Evolutionary conservation across 495 filamentous ascomycete species (phyloP).

Genomic region (Trichoderma virens): DNA sequence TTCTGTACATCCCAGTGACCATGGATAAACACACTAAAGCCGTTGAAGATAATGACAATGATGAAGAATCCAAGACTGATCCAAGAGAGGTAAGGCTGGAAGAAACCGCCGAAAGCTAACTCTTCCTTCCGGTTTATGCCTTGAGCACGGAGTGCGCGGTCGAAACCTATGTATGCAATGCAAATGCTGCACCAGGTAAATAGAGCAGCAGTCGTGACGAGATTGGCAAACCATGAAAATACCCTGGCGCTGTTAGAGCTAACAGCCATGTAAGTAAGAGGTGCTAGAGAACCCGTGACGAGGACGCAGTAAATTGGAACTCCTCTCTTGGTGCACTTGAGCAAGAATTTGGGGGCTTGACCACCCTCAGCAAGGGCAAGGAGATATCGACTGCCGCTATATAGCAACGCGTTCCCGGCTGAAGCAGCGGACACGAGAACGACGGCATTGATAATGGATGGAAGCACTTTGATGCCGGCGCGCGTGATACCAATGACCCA

Average conservation of each 20-base stretch:
- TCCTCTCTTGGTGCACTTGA: slow-evolving; percentile 41
- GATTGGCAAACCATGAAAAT: background rate
- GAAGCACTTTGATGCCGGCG: slow-evolving; percentile 55
- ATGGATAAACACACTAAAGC: slow-evolving; percentile 56
- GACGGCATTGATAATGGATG: slow-evolving; percentile 57
- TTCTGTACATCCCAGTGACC: slow-evolving; percentile 28
- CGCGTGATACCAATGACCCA: slow-evolving; percentile 53
- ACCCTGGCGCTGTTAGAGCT: slow-evolving; percentile 43
- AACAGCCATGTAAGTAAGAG: slow-evolving; percentile 47
- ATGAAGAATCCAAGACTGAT: slow-evolving; percentile 40
- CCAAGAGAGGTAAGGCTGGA: slow-evolving; percentile 50
- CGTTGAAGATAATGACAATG: slow-evolving; percentile 51
- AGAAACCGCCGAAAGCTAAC: slow-evolving; percentile 41
- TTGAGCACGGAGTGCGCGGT: slow-evolving; percentile 43
- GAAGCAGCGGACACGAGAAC: slow-evolving; percentile 41
- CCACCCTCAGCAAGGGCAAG: slow-evolving; percentile 18
- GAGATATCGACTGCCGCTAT: slow-evolving; percentile 44
- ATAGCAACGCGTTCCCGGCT: slow-evolving; percentile 42
- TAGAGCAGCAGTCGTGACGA: slow-evolving; percentile 23
- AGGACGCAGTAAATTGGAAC: slow-evolving; percentile 28
- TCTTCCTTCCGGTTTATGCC: slow-evolving; percentile 30
- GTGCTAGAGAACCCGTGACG: slow-evolving; percentile 22
- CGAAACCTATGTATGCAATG: slow-evolving; percentile 54
- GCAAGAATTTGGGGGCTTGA: slow-evolving; percentile 22
- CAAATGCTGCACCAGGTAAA: slow-evolving; percentile 49